Evolutionary conservation across 495 filamentous ascomycete genomes (phyloP).

Genomic region (Massariosphaeria phaeospora): DNA sequence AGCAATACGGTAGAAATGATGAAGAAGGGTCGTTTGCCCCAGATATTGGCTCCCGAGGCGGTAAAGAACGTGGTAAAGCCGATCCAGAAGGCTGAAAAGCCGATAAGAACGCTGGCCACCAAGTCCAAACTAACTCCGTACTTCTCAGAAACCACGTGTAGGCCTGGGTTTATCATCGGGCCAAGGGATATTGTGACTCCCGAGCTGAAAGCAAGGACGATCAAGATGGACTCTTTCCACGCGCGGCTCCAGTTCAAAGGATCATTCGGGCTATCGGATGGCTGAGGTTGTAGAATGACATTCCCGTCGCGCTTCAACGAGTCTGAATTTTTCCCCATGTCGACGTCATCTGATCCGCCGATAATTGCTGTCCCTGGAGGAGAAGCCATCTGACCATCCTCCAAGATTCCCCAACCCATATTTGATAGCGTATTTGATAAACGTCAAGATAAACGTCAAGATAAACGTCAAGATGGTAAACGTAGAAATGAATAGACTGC

Average conservation of each 20-base stretch:
- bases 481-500: conserved; percentile 13
- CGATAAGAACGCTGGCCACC: conserved; percentile 38
- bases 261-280: conserved; percentile 83
- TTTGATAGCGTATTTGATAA: no score
- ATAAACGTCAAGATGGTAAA: neutral
- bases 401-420: conserved; percentile 26
- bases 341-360: conserved; percentile 6
- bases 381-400: conserved; percentile 23
- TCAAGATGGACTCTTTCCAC: conserved; percentile 30
- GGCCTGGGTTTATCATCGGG: conserved; percentile 66
- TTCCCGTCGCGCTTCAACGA: conserved; percentile 56
- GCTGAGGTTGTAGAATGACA: conserved; percentile 88
- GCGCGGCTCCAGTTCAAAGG: conserved; percentile 75
- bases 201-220: conserved; percentile 29
- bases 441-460: neutral
- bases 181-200: conserved; percentile 28
- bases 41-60: conserved; percentile 39
- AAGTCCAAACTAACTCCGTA: conserved; percentile 35
- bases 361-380: conserved; percentile 28
- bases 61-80: conserved; percentile 39
- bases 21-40: conserved; percentile 42
- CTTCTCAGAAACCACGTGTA: conserved; percentile 33
- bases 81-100: conserved; percentile 37
- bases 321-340: conserved; percentile 11
- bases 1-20: conserved; percentile 36